Evolutionary conservation across 805 yeast species (phyloP), one percentile per base, ranked within the genome.

Genomic region (Scheffersomyces amazonensis): DNA sequence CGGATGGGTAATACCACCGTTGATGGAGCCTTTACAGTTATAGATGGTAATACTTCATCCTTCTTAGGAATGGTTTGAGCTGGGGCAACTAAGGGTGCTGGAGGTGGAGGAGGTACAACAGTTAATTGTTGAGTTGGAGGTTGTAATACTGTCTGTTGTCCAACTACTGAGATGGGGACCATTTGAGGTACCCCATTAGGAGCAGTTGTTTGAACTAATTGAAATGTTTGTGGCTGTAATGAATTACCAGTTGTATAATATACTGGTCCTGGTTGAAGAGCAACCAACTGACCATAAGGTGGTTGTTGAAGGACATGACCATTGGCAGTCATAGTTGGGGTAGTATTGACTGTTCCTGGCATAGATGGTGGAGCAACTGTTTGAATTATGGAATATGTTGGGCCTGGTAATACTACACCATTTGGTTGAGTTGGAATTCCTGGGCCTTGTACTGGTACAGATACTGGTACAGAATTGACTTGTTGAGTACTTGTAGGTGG

Each of bases 211-310:
- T n/a, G 30, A 6, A 27, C 30, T 5, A 27, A 5, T 27, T 27
- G 30, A 27, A 13, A 27, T 13, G 30, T 17, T 27, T 13, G 16
- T 13, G 30, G 30, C 11, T 27, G 30, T 27, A 37, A 43, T 16
- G 35, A 40, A 32, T 43, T 37, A 20, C 40, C 35, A 12, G 42
- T 35, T 4, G 47, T 42, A 28, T 43, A 46, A 8, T 41, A 32
- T 10, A 43, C 35, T 3, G 53, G 48, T 17, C 45, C 45, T 6
- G 60, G 52, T 32, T 53, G 58, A 9, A 56, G 39, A 16, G 56
- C 52, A 11, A 58, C 59, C 21, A 57, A 36, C 6, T 58, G 56
- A 2, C 58, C 61, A 40, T 54, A 58, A 7, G 61, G 59, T 2
- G 60, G 48, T 32, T 56, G 61, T 16, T 24, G 27, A 5, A 10